Evolutionary conservation across 192 early-diverging fungal species (phyloP), one percentile per base, ranked within the genome.

Genomic region (Funneliformis geosporum): DNA sequence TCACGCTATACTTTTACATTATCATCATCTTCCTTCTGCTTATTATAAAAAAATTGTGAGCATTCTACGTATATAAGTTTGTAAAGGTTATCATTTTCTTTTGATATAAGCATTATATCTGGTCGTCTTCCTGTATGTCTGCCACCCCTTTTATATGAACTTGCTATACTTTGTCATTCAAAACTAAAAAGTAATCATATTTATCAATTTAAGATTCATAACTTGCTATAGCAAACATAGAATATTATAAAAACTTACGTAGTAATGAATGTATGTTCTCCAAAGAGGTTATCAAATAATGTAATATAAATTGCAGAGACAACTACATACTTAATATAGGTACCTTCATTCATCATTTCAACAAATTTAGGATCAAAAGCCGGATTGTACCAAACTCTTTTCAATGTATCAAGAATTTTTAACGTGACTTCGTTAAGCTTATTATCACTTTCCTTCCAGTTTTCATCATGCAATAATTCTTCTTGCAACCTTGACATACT

Each of bases 121-220:
- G 46, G 72, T 1, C 11, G n/a, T 73, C 44, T 73, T 42, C 69
- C 40, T 2, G 21, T n/a, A 2, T 12, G 8, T n/a, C 72, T n/a
- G 3, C 11, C 72, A 18, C 23, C 72, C 23, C 16, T 73, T 50
- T 46, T 43, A 73, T 73, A 47, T 6, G 40, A 18, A 50, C 72
- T 73, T 38, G 72, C 72, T 40, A 55, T 73, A 50, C 72, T 73
- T 73, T 73, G 72, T 0, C 72, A 46, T 42, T 73, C 72, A 2
- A 43, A 38, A 71, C 69, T 71, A 71, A 71, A 47, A 47, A 47
- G 46, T 0, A 47, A 47, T 47, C 2, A 33, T 33, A 33, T 33
- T 33, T 33, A 33, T 33, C 46, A 47, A 47, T 47, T 47, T 47
- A 47, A 47, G 1, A 47, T 47, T 47, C 11, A 1, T 16, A 47